Conservation (phyloP, 495 filamentous ascomycete species). For the Pyronema omphalodes region DNA sequence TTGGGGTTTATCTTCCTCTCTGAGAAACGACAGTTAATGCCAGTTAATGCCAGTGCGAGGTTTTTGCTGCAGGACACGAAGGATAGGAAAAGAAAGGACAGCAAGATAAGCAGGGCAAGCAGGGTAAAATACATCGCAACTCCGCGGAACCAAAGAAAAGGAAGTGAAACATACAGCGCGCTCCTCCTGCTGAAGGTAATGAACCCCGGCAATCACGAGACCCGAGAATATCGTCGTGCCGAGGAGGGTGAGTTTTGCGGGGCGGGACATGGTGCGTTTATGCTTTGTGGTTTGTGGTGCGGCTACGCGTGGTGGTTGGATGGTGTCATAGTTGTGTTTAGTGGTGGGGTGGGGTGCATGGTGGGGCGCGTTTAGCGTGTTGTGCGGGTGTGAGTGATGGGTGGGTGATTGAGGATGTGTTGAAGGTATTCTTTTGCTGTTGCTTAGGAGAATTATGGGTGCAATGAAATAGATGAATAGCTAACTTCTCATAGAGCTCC, state of each 20-base stretch:
- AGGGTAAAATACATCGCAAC: slow-evolving; percentile 6
- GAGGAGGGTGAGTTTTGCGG: slow-evolving; percentile 68
- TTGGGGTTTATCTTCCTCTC: background rate
- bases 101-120: background rate
- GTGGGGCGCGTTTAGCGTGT: no score
- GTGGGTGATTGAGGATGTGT: no score
- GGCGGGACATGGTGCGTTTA: slow-evolving; percentile 51
- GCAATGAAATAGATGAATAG: no score
- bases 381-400: no score
- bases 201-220: slow-evolving; percentile 67
- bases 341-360: no score
- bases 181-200: slow-evolving; percentile 71
- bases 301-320: background rate
- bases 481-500: no score
- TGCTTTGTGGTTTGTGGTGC: background rate
- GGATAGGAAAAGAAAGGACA: background rate
- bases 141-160: background rate
- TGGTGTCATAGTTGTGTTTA: no score
- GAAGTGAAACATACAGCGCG: slow-evolving; percentile 44
- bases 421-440: background rate
- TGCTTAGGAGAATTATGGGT: background rate
- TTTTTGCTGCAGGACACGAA: background rate
- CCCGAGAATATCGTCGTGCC: slow-evolving; percentile 57
- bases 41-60: background rate
- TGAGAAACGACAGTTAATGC: background rate